Evolutionary conservation across 2,329 filamentous ascomycete species (phyloP), one percentile per base, ranked within the genome.

Genomic region (Xylaria sp.): DNA sequence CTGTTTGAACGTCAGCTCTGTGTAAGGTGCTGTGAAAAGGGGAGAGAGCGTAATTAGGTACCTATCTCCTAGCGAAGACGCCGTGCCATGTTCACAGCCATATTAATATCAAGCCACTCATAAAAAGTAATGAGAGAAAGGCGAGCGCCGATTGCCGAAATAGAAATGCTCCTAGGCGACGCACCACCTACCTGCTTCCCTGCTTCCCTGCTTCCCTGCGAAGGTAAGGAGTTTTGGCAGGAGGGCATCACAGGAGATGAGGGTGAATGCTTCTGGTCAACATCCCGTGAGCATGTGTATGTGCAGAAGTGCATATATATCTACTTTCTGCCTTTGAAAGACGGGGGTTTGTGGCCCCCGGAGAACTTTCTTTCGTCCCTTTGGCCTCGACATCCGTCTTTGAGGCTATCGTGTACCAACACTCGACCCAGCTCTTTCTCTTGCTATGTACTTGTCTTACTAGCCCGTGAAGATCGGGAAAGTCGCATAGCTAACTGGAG

Each of bases 1-100:
- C 65, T 68, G 66, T 68, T 69, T 68, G 66, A 64, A 68, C 63
- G 59, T 65, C 63, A 61, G 56, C 59, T 50, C 52, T 55, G 21
- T 34, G 6, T 21, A 24, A 50, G 48, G 47, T 50, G 52, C 50
- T 17, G 29, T 7, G 11, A 29, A 54, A 58, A 56, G 26, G 52
- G 47, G 44, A 42, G 52, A 46, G 34, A 29, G 21, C 41, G 13
- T 44, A 46, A 24, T 49, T 56, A 54, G 42, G 46, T 48, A 19
- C 20, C 37, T 50, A 22, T 39, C 26, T 34, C 41, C 26, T 34
- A 21, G 39, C 40, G 44, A 39, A 41, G 42, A n/a, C 17, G 26
- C 42, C 20, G 29, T 42, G 37, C 22, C n/a, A 11, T 17, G 24
- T 37, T n/a, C n/a, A n/a, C n/a, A n/a, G n/a, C n/a, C n/a, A n/a